These are phyloP conservation scores for Cladosporium sp. DNA, from an alignment of 2,329 filamentous ascomycete species.

Conservation along the genomic window DNA sequence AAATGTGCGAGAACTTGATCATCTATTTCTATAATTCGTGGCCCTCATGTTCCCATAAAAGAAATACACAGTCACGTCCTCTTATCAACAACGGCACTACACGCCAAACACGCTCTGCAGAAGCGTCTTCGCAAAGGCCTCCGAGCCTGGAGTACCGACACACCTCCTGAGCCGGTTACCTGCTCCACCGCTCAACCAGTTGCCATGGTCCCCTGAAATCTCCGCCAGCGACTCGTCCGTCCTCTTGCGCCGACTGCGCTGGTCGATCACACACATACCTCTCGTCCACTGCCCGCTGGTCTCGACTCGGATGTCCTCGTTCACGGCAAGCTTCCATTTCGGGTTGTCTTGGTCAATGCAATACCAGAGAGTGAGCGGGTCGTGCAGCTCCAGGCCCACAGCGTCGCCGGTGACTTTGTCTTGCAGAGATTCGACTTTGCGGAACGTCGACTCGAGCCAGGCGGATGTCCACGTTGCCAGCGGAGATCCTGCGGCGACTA, in stretches of 20 bases:
- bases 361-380: constrained; percentile 46
- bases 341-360: constrained; percentile 32
- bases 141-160: constrained; percentile 64
- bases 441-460: constrained; percentile 50
- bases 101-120: constrained; percentile 27
- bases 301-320: constrained; percentile 85
- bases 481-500: constrained; percentile 41
- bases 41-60: not conserved
- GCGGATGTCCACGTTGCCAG: constrained; percentile 49
- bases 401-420: constrained; percentile 39
- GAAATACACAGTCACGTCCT: not conserved
- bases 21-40: not conserved
- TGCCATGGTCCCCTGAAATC: constrained; percentile 68
- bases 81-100: not conserved
- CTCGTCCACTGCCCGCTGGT: constrained; percentile 91
- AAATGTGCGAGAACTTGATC: no score
- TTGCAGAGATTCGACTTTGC: constrained; percentile 47
- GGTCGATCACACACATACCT: constrained; percentile 86
- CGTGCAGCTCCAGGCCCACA: constrained; percentile 49
- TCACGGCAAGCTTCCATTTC: constrained; percentile 42
- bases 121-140: constrained; percentile 29
- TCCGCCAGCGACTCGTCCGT: constrained; percentile 52
- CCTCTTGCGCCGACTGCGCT: constrained; percentile 61
- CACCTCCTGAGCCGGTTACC: constrained; percentile 83
- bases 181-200: constrained; percentile 72